Conservation (phyloP, 2,329 filamentous ascomycete genomes). For the Dactylella cylindrospora region DNA sequence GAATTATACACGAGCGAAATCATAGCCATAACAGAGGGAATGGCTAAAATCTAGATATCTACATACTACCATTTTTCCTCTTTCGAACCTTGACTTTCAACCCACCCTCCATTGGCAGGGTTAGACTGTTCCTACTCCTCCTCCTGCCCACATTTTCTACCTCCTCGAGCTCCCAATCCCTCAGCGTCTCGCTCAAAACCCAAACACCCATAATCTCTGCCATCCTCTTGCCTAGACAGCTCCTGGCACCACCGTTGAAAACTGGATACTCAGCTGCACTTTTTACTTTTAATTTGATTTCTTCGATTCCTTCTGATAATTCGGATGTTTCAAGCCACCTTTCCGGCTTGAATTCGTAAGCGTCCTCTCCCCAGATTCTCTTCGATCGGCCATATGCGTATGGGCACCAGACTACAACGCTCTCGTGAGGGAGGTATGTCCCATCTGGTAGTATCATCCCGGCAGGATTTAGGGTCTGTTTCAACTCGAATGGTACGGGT, state of each 20-base stretch:
- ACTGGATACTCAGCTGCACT: constrained; percentile 33
- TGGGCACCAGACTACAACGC: constrained; percentile 64
- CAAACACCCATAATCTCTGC: constrained; percentile 41
- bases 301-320: not conserved
- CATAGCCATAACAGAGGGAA: no score
- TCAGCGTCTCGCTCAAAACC: constrained; percentile 35
- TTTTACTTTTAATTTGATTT: constrained; percentile 16
- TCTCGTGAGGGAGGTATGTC: constrained; percentile 59
- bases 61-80: not conserved
- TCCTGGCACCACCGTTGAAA: constrained; percentile 41
- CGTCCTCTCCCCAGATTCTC: constrained; percentile 52
- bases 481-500: constrained; percentile 67
- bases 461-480: constrained; percentile 57
- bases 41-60: not conserved
- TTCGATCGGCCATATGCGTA: constrained; percentile 65
- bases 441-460: constrained; percentile 57
- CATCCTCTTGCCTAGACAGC: constrained; percentile 38
- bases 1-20: no score
- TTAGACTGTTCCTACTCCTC: constrained; percentile 39
- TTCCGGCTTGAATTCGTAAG: constrained; percentile 54
- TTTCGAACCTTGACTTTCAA: constrained; percentile 30
- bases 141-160: constrained; percentile 36
- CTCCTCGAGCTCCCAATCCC: constrained; percentile 36
- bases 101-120: constrained; percentile 38
- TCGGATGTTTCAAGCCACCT: constrained; percentile 50